Percentiles rank a stretch among this genome's conserved stretches.
phyloP scores from a whole-genome alignment of 352 stramenopile genomes.

The Globisporangium parvum region DNA sequence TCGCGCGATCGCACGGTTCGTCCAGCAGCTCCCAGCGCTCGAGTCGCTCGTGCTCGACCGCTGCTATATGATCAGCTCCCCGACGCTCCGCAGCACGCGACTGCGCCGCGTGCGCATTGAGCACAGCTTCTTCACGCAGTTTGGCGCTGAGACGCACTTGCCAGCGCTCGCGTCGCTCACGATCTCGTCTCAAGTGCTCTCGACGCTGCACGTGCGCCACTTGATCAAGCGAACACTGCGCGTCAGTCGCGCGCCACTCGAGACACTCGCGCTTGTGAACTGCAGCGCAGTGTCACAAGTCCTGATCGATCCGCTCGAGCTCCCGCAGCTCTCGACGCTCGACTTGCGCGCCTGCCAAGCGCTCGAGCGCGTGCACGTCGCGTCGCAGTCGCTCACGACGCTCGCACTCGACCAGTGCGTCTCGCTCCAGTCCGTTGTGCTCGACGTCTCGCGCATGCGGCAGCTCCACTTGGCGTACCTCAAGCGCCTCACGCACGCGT shows the following conservation, averaged over 20 bases:
- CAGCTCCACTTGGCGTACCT: slow-evolving; percentile 58
- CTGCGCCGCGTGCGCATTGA: slow-evolving; percentile 35
- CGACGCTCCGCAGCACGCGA: slow-evolving; percentile 24
- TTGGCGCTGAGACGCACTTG: slow-evolving; percentile 35
- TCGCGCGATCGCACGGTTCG: slow-evolving; percentile 31
- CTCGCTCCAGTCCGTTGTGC: slow-evolving; percentile 34
- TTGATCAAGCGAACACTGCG: slow-evolving; percentile 39
- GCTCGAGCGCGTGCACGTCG: slow-evolving; percentile 53
- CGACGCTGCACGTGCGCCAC: slow-evolving; percentile 26
- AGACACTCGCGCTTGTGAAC: slow-evolving; percentile 28
- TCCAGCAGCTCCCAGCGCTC: slow-evolving; percentile 30
- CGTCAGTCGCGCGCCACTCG: slow-evolving; percentile 17
- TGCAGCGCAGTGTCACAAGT: slow-evolving; percentile 58
- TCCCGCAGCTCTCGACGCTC: slow-evolving; percentile 38
- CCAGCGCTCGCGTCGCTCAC: slow-evolving; percentile 38
- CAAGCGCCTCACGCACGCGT: slow-evolving; percentile 47
- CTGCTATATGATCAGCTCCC: slow-evolving; percentile 56
- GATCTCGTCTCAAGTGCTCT: slow-evolving; percentile 44
- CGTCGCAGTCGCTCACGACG: slow-evolving; percentile 29
- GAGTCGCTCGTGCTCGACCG: slow-evolving; percentile 38
- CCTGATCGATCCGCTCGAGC: slow-evolving; percentile 42
- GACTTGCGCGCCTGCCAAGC: slow-evolving; percentile 36
- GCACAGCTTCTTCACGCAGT: slow-evolving; percentile 34
- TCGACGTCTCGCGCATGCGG: slow-evolving; percentile 31
- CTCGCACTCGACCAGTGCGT: slow-evolving; percentile 41